A percentile compares a stretch with the other conserved stretches of the same genome.
Evolutionary conservation across 2,329 filamentous ascomycete genomes (phyloP).

Genomic region (Podosphaera fusca): DNA sequence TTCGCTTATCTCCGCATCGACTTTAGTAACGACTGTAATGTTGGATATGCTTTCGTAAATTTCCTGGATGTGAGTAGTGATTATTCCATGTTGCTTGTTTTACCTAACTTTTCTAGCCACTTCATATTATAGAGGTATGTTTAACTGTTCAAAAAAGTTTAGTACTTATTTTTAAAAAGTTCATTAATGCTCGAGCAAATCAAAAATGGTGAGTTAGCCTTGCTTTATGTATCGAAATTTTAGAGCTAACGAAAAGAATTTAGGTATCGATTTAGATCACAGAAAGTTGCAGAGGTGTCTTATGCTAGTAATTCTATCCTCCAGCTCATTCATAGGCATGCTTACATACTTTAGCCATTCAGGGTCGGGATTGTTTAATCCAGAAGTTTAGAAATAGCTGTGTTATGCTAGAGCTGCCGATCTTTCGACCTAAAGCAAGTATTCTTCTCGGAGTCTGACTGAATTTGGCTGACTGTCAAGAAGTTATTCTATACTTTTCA

Average conservation of each 20-base stretch:
- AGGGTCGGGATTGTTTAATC: constrained; percentile 73
- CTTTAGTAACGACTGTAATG: constrained; percentile 49
- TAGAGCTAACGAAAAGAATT: background rate
- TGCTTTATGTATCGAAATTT: background rate
- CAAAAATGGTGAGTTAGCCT: constrained; percentile 35
- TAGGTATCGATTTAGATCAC: constrained; percentile 57
- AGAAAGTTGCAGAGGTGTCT: constrained; percentile 73
- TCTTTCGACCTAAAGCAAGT: constrained; percentile 61
- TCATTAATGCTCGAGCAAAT: constrained; percentile 46
- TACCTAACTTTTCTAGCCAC: constrained; percentile 29
- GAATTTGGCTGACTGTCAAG: constrained; percentile 16
- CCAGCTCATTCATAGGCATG: background rate
- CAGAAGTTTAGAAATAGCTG: constrained; percentile 95
- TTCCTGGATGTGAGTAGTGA: constrained; percentile 46
- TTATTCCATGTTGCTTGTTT: background rate
- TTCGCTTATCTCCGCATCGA: constrained; percentile 91
- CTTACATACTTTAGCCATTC: constrained; percentile 40
- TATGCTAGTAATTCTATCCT: constrained; percentile 55
- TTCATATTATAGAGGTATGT: constrained; percentile 45
- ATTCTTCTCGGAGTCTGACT: background rate
- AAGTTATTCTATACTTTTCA: constrained; percentile 31
- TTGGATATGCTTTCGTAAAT: constrained; percentile 95
- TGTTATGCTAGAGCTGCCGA: constrained; percentile 68
- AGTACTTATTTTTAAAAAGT: constrained; percentile 25
- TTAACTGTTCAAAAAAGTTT: background rate